Conservation (phyloP, 2,329 filamentous ascomycete species). For the Stagonosporopsis tanaceti region DNA sequence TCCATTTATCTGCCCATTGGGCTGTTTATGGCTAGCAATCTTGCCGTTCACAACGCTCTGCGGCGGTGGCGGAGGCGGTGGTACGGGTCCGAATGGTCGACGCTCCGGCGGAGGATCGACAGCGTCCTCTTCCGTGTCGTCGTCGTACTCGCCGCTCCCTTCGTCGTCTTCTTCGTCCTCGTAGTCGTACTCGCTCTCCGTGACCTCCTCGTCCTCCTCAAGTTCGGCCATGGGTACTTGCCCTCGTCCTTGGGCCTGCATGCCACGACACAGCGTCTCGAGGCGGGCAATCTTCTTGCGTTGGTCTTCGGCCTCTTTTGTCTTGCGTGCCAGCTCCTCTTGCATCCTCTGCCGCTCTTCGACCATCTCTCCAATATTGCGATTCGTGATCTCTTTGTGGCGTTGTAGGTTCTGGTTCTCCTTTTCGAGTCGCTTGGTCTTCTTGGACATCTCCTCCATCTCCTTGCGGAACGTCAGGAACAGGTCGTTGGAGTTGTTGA, state of each 20-base stretch:
- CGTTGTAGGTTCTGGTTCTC: constrained; percentile 91
- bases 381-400: constrained; percentile 91
- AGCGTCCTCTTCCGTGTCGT: constrained; percentile 65
- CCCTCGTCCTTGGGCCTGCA: constrained; percentile 92
- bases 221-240: constrained; percentile 63
- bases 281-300: constrained; percentile 89
- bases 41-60: constrained; percentile 43
- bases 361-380: constrained; percentile 96
- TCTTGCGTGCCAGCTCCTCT: constrained; percentile 74
- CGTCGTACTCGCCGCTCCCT: constrained; percentile 61
- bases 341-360: constrained; percentile 84
- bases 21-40: constrained; percentile 49
- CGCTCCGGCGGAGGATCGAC: constrained; percentile 42
- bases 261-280: constrained; percentile 91
- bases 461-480: constrained; percentile 97
- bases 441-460: constrained; percentile 99
- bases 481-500: constrained; percentile 97
- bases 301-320: constrained; percentile 79
- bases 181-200: constrained; percentile 53
- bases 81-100: constrained; percentile 48
- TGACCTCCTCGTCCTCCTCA: constrained; percentile 65
- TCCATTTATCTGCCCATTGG: constrained; percentile 51
- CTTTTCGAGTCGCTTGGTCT: constrained; percentile 95
- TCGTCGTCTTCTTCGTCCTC: constrained; percentile 52
- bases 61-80: constrained; percentile 46